Evolutionary conservation across 1,284 basidiomycete species (phyloP).

Genomic region (Ganoderma multipileum): DNA sequence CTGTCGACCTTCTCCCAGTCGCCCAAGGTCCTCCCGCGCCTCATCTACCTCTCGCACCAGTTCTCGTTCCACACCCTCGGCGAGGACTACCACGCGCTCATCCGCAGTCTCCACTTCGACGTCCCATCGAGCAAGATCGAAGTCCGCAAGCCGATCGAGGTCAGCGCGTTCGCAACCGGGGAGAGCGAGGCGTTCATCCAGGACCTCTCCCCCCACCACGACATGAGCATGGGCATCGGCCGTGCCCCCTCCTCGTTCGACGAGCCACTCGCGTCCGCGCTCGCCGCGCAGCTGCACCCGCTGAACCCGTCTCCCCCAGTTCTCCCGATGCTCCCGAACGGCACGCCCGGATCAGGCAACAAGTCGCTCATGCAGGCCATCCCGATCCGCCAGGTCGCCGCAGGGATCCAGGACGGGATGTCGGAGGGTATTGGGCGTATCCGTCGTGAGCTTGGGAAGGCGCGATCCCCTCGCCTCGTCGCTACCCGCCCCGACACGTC

Average conservation of each 20-base stretch:
- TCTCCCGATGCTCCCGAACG: slow-evolving; percentile 84
- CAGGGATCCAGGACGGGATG: slow-evolving; percentile 62
- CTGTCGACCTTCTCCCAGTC: slow-evolving; percentile 74
- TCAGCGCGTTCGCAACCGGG: slow-evolving; percentile 54
- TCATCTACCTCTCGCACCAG: slow-evolving; percentile 84
- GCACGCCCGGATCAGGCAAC: slow-evolving; percentile 50
- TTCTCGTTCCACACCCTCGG: slow-evolving; percentile 79
- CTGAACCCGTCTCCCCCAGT: slow-evolving; percentile 52
- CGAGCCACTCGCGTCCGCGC: slow-evolving; percentile 77
- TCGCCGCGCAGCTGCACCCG: slow-evolving; percentile 69
- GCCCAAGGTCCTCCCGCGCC: slow-evolving; percentile 65
- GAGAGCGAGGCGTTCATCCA: slow-evolving; percentile 61
- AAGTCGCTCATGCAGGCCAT: slow-evolving; percentile 57
- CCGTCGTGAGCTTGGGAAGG: slow-evolving; percentile 58
- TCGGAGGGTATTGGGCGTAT: slow-evolving; percentile 62
- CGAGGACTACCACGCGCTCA: slow-evolving; percentile 81
- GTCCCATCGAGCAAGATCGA: slow-evolving; percentile 67
- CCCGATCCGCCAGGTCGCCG: slow-evolving; percentile 59
- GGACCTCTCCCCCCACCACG: slow-evolving; percentile 44
- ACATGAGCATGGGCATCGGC: slow-evolving; percentile 41
- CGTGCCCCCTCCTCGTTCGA: slow-evolving; percentile 69
- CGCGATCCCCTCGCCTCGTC: slow-evolving; percentile 45
- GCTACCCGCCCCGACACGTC: slow-evolving; percentile 27
- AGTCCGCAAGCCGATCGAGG: slow-evolving; percentile 75
- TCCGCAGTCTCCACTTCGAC: slow-evolving; percentile 72